Evolutionary conservation across 1,284 basidiomycete species (phyloP), one percentile per base, ranked within the genome.

Genomic region (Coniophora puteana): DNA sequence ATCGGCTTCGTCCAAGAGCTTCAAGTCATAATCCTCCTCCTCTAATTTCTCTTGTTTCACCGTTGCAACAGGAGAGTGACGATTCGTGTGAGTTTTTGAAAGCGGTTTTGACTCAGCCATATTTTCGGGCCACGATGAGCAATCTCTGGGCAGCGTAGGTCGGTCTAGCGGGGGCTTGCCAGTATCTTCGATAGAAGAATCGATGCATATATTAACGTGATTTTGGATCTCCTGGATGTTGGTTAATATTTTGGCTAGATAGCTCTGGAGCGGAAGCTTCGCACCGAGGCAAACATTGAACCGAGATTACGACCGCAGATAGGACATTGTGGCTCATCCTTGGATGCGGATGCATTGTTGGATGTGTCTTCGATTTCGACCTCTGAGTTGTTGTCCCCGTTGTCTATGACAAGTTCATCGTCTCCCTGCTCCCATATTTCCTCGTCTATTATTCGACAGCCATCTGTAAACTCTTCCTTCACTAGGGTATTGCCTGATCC

Each of bases 341-440:
- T 41, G 14, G 25, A 20, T 13, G 23, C 22, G 21, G 38, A 46
- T 13, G 43, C 31, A 22, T 36, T 26, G 1, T 20, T 43, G 34
- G 8, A 30, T 26, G 36, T 40, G 7, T 7, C 33, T n/a, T 52
- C 55, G 1, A 45, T 42, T 23, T 53, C 51, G 1, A 45, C 16
- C 22, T 58, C 54, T 13, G 46, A 22, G 6, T 35, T 38, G 14
- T 62, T 48, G 18, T 63, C 63, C 13, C 44, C 47, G 25, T 39
- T 33, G 29, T 65, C 57, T 23, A 54, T 48, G 18, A 49, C 57
- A 10, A 64, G 51, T 58, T 85, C 83, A 48, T 85, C 82, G 48
- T 88, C 82, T 5, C 72, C 78, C 50, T 58, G 73, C 28, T 62
- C 70, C 83, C 83, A 86, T 14, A 75, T 73, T 20, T 67, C 61